Evolutionary conservation across 768 basidiomycete genomes (phyloP).

Genomic region (Lactarius tabidus): DNA sequence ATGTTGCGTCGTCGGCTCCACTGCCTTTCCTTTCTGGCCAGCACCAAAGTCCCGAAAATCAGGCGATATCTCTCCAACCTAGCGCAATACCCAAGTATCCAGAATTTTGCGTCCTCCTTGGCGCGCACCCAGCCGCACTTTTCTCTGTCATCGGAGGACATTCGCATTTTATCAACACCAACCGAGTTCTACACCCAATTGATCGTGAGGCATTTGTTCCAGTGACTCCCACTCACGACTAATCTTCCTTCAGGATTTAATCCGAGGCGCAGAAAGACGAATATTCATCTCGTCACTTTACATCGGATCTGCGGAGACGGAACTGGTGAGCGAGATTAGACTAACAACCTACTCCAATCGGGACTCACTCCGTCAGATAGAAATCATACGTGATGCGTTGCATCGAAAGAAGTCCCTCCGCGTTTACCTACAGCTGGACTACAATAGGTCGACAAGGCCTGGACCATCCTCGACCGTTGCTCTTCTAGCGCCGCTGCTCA

Average conservation of each 20-base stretch:
- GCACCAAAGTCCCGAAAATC: not conserved
- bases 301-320: constrained; percentile 72
- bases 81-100: constrained; percentile 13
- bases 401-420: constrained; percentile 54
- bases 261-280: constrained; percentile 68
- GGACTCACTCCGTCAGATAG: constrained; percentile 48
- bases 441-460: constrained; percentile 73
- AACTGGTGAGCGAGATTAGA: constrained; percentile 56
- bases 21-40: not conserved
- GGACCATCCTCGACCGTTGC: constrained; percentile 64
- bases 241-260: constrained; percentile 54
- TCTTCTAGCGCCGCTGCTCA: constrained; percentile 66
- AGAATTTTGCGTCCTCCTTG: constrained; percentile 20
- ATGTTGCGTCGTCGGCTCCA: not conserved
- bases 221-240: not conserved
- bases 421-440: constrained; percentile 73
- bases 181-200: constrained; percentile 18
- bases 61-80: not conserved
- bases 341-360: not conserved
- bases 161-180: constrained; percentile 20
- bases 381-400: constrained; percentile 59
- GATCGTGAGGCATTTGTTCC: constrained; percentile 13
- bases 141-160: constrained; percentile 18
- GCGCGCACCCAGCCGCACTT: constrained; percentile 25
- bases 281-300: constrained; percentile 91